Evolutionary conservation across 1,139 yeast species (phyloP).

Genomic region (Candida gigantensis): DNA sequence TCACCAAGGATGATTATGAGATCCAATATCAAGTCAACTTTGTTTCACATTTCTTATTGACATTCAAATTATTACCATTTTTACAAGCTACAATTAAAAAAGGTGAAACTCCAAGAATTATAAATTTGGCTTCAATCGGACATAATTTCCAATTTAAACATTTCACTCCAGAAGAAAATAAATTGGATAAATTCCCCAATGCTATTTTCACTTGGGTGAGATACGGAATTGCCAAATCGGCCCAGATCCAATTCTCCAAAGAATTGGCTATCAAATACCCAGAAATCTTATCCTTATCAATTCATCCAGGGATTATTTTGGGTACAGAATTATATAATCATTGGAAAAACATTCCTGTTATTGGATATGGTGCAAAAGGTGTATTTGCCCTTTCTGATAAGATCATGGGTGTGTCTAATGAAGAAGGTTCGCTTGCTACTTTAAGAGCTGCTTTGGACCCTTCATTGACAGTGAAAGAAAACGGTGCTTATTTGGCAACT

Average conservation of each 20-base stretch:
- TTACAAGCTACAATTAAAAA: conserved; percentile 23
- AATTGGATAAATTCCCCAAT: conserved; percentile 28
- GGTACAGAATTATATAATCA: conserved; percentile 37
- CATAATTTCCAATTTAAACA: conserved; percentile 28
- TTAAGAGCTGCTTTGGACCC: conserved; percentile 39
- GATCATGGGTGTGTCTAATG: conserved; percentile 30
- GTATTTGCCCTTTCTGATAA: conserved; percentile 16
- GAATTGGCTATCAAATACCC: conserved; percentile 31
- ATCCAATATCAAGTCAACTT: conserved; percentile 46
- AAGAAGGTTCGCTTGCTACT: conserved; percentile 38
- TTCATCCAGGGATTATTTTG: conserved; percentile 44
- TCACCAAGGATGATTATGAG: conserved; percentile 40
- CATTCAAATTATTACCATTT: conserved; percentile 30
- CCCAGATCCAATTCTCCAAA: conserved; percentile 32
- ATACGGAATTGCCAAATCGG: conserved; percentile 38
- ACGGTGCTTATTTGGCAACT: conserved; percentile 35
- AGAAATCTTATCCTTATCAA: conserved; percentile 32
- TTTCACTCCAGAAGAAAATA: conserved; percentile 24
- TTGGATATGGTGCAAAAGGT: conserved; percentile 20
- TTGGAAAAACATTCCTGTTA: conserved; percentile 29
- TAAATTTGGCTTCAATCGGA: conserved; percentile 36
- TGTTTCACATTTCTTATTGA: conserved; percentile 36
- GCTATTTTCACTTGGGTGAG: conserved; percentile 31
- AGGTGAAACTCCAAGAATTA: conserved; percentile 31
- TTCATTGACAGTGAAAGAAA: conserved; percentile 24